Evolutionary conservation across 164 flowering plant species (phyloP), one percentile per base, ranked within the genome.

Genomic region (Vitis rotundifolia): DNA sequence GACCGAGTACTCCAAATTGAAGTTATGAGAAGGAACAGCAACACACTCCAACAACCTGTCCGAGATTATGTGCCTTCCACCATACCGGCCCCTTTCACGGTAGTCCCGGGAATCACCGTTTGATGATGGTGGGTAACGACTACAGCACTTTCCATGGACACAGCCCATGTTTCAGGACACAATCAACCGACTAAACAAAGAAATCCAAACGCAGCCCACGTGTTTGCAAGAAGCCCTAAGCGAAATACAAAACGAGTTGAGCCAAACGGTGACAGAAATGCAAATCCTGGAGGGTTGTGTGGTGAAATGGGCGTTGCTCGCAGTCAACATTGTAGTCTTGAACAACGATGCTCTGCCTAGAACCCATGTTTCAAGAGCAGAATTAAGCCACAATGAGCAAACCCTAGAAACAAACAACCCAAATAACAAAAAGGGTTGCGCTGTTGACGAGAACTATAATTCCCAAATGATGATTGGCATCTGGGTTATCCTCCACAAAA

Each of bases 121-220:
- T 0, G 91, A 73, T 0, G 91, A 82, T n/a, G 71, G 22, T 0
- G 84, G 83, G 73, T 80, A 81, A 3, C 76, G 79, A 19, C 87
- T 19, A 71, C 92, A 89, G 70, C 97, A 92, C 78, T 86, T 92
- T 5, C 91, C 87, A 68, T 85, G 83, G 59, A 87, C 83, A 76
- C 98, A 91, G 55, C 98, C 98, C 98, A 94, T 94, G 62, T 22
- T 64, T 51, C 11, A 14, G 29, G 60, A 59, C 16, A 65, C 49
- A 60, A 28, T 59, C 64, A 61, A 49, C 22, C 11, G n/a, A 8
- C 48, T 14, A 26, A 31, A 57, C 37, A 47, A 31, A 11, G 59
- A 50, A 51, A 57, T 44, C 56, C 6, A 61, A 49, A 49, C 22
- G 76, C 63, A 56, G 68, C 37, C 60, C 54, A 75, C 31, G 56